Percentiles rank a stretch among this genome's conserved stretches.
Conservation (phyloP, 2,329 filamentous ascomycete species). For the Domatiomyces catenatus region DNA sequence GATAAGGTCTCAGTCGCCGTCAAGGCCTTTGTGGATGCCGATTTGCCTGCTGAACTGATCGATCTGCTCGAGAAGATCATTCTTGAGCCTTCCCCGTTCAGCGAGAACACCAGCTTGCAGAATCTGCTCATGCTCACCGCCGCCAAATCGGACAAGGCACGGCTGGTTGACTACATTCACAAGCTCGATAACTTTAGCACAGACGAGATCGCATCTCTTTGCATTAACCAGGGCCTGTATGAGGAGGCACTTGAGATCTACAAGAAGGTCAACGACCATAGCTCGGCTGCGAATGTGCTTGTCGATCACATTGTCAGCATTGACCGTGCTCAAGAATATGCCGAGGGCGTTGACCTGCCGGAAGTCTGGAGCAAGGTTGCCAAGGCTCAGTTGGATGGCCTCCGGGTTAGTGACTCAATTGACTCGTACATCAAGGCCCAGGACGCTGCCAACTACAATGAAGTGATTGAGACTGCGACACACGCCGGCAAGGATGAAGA, state of each 20-base stretch:
- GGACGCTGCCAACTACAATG: conserved; percentile 81
- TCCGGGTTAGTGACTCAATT: conserved; percentile 81
- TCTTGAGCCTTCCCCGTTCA: conserved; percentile 96
- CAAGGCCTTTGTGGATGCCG: conserved; percentile 76
- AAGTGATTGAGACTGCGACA: conserved; percentile 91
- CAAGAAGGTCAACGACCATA: conserved; percentile 90
- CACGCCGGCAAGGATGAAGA: conserved; percentile 97
- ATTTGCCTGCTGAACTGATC: conserved; percentile 85
- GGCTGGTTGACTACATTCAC: conserved; percentile 93
- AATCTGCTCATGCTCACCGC: conserved; percentile 94
- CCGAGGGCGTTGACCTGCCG: conserved; percentile 80
- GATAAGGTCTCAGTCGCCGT: conserved; percentile 91
- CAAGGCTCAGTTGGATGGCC: conserved; percentile 91
- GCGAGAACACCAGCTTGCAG: conserved; percentile 90
- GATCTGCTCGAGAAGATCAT: conserved; percentile 98
- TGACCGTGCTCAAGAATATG: conserved; percentile 88
- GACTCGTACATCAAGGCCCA: conserved; percentile 94
- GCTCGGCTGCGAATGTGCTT: conserved; percentile 74
- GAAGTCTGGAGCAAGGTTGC: conserved; percentile 98
- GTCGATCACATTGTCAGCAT: conserved; percentile 97
- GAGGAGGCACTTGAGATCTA: conserved; percentile 98
- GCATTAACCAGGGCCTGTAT: conserved; percentile 83
- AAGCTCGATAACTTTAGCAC: conserved; percentile 77
- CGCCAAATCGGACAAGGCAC: conserved; percentile 86
- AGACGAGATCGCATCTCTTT: conserved; percentile 82